Evolutionary conservation across 441 rosid species (phyloP).

Genomic region (Croton setiger): DNA sequence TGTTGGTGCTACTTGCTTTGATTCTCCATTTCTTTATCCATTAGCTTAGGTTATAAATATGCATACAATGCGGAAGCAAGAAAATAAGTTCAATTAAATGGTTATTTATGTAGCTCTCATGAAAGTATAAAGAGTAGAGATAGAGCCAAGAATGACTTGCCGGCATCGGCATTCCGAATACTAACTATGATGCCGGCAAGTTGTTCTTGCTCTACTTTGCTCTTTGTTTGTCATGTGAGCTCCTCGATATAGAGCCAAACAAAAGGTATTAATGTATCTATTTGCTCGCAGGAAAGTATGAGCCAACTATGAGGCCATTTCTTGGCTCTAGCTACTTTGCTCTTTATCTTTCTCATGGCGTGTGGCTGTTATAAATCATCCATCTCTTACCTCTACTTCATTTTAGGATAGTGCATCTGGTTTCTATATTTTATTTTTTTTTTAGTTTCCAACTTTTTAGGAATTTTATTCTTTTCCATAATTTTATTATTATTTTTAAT

Average conservation of each 20-base stretch:
- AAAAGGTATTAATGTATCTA: too few relatives aligned
- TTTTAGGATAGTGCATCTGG: too few relatives aligned
- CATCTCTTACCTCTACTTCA: too few relatives aligned
- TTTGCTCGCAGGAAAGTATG: too few relatives aligned
- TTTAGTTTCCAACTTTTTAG: too few relatives aligned
- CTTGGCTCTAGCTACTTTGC: too few relatives aligned
- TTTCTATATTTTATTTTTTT: too few relatives aligned
- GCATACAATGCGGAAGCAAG: neutral
- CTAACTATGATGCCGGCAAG: conserved; percentile 13
- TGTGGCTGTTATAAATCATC: too few relatives aligned
- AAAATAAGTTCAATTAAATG: neutral
- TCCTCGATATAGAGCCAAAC: neutral
- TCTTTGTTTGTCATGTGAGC: conserved; percentile 29
- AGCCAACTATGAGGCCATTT: too few relatives aligned
- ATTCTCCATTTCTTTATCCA: neutral
- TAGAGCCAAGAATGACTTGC: conserved; percentile 42
- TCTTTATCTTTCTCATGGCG: too few relatives aligned
- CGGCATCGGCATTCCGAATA: neutral
- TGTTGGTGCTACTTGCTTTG: neutral
- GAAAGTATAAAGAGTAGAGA: conserved; percentile 23
- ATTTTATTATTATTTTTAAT: too few relatives aligned
- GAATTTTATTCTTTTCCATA: too few relatives aligned
- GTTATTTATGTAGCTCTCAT: conserved; percentile 19
- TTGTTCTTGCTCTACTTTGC: conserved; percentile 28
- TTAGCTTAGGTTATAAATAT: neutral